Evolutionary conservation across 305 asterid species (phyloP), one percentile per base, ranked within the genome.

Genomic region (Fraxinus ornus): DNA sequence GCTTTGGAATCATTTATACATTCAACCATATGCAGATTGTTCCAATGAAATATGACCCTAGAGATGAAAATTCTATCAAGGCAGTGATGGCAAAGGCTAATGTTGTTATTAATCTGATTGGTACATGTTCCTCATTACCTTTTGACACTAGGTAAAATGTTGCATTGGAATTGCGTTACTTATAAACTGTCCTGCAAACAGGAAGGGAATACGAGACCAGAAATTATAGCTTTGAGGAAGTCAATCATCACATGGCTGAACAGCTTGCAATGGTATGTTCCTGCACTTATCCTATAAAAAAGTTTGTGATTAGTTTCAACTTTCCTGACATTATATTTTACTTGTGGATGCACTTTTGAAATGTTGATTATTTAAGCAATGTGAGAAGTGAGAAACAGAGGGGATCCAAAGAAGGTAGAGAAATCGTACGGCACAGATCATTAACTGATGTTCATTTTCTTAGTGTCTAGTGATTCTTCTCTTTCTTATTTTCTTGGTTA

Each of bases 81-180:
- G 99, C 98, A 21, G 97, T 91, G 84, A 92, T 96, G 99, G 98
- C 98, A 76, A 96, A 96, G 90, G 98, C 97, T 79, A 96, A 96
- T 85, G 98, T 96, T 87, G 97, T 95, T 80, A 94, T 95, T 83
- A 94, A 95, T 88, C 98, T 95, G 85, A 92, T 95, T 26, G 98
- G 98, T 95, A 90, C 75, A 85, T 79, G 79, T 28, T 76, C 78
- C 24, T 30, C 64, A 57, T 17, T 75, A 19, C 75, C 77, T n/a
- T 36, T 62, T 79, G 47, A 52, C 73, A 19, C 15, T 72, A 52
- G 33, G n/a, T 15, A 37, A 32, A 62, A 55, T 80, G 41, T 49
- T 60, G 19, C 75, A 4, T 33, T 71, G 44, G 68, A 55, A 44
- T 57, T 87, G 72, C 30, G 80, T 83, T 73, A 37, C 86, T 60